Base-by-base conservation (phyloP, 1,284 basidiomycete genomes). In the Jaminaea rosea region DNA sequence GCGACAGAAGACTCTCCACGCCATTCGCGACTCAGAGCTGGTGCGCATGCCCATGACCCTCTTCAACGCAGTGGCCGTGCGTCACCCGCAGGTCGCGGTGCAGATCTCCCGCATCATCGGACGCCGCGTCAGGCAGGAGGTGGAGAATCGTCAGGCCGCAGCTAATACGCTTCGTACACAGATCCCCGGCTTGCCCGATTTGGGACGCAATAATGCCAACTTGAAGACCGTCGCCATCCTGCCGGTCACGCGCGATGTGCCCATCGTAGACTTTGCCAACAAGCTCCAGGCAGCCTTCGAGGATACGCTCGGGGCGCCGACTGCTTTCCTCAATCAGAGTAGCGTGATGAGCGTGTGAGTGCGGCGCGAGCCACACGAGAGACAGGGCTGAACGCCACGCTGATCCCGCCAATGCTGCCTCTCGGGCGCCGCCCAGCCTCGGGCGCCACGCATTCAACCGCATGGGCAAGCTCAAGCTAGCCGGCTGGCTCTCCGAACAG, bases 1-100 rank as follows among this genome's bases (percentile, higher is more conserved):
- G 3, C 81, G 94, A 56, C 81, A 85, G 47, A 91, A 85, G 50
- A 98, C 93, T 1, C 82, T 97, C 9, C 93, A 98, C 75, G 93
- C 93, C 3, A 98, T 99, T 60, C 87, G 93, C 65, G 93, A 99
- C 73, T 91, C 90, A 0, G 94, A 99, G 74, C 79, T 99, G n/a
- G 94, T 92, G 41, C 80, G 91, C 44, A 96, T 99, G 85, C 94
- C 93, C 0, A 85, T 89, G 69, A 96, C 93, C 0, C 79, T 99
- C 13, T 99, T 98, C 79, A 97, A 98, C 73, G 93, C 93, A 0
- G 93, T 78, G 49, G 75, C 75, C 50, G 58, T 68, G 49, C 87
- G 89, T 50, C 94, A 97, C 75, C 93, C 94, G 5, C 84, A 87
- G 56, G 92, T 92, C 5, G 97, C 94, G 26, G 85, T 94, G 29